Evolutionary conservation across 192 early-diverging fungal species (phyloP).

Genomic region (Kickxella alabastrina): DNA sequence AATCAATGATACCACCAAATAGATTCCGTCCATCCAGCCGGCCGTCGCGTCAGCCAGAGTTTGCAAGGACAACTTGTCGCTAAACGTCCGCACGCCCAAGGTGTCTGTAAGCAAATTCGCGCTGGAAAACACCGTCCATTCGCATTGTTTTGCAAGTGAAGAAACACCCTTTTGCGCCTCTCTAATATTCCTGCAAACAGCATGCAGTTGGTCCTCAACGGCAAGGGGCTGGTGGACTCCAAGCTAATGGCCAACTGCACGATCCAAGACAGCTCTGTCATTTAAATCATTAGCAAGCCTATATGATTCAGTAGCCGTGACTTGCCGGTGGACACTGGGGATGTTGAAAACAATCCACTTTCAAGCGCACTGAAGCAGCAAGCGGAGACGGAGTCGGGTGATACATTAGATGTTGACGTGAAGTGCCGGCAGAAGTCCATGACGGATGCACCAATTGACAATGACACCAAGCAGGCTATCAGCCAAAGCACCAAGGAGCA

Average conservation of each 20-base stretch:
- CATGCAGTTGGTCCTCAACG: conserved; percentile 32
- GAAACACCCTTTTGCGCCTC: conserved; percentile 26
- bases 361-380: conserved; percentile 18
- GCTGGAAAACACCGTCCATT: conserved; percentile 34
- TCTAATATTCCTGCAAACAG: conserved; percentile 22
- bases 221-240: conserved; percentile 40
- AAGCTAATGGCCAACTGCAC: conserved; percentile 46
- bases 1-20: neutral
- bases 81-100: conserved; percentile 38
- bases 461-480: neutral
- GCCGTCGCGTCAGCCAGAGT: conserved; percentile 13
- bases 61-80: conserved; percentile 34
- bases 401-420: neutral
- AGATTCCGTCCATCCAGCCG: conserved; percentile 28
- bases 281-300: conserved; percentile 40
- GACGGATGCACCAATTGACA: conserved; percentile 26
- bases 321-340: neutral
- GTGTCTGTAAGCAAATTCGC: conserved; percentile 43
- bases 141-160: conserved; percentile 43
- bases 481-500: conserved; percentile 15
- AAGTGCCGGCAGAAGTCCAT: neutral
- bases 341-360: conserved; percentile 30
- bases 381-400: neutral
- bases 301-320: neutral
- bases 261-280: conserved; percentile 25